These are phyloP conservation scores for Crithidia sp. DNA, from an alignment of 208 protist genomes.

Conservation along the genomic window DNA sequence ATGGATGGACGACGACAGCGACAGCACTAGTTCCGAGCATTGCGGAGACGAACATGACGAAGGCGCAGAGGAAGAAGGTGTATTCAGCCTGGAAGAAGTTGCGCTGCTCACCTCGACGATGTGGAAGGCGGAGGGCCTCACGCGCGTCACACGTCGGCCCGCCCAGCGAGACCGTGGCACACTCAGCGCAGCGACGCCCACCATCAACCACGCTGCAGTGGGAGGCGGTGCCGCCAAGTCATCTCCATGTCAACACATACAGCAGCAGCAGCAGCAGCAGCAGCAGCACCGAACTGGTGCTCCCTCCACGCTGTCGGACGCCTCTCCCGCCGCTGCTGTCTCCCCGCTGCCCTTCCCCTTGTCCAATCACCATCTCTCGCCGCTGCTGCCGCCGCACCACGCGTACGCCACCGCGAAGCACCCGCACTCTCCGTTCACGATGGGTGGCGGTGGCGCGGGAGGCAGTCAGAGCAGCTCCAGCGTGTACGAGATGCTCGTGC, in stretches of 20 bases:
- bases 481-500: slow-evolving; percentile 32
- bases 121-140: slow-evolving; percentile 36
- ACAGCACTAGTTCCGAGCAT: too few species aligned
- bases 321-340: background rate
- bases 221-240: too few species aligned
- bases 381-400: background rate
- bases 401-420: background rate
- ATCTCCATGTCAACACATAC: too few species aligned
- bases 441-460: background rate
- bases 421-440: background rate
- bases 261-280: slow-evolving; percentile 7
- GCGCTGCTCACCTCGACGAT: slow-evolving; percentile 25
- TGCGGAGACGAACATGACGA: background rate
- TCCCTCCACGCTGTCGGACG: slow-evolving; percentile 1
- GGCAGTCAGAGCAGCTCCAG: slow-evolving; percentile 20
- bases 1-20: background rate
- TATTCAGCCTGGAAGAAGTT: slow-evolving; percentile 32
- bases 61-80: slow-evolving; percentile 15
- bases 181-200: too few species aligned
- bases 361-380: background rate
- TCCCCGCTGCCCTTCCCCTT: background rate
- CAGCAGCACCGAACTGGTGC: background rate
- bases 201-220: too few species aligned
- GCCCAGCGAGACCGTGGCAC: background rate
- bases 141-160: slow-evolving; percentile 12